Evolutionary conservation across 23 red algal genomes (phyloP).

Genomic region (Gracilaria vermiculophylla): DNA sequence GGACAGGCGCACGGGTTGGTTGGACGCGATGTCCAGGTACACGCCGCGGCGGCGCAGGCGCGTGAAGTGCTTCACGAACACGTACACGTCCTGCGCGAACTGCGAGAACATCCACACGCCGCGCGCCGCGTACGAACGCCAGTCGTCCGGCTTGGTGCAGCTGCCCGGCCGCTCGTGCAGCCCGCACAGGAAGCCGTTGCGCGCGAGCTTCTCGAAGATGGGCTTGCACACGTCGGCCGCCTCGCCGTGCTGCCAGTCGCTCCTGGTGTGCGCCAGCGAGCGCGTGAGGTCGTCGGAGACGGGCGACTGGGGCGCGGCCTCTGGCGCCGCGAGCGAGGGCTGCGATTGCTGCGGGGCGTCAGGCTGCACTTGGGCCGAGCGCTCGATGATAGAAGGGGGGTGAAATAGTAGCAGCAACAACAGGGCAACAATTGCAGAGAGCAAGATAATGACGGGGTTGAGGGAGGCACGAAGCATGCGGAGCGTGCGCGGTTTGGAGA

Average conservation of each 20-base stretch:
- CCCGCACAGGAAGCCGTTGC: conserved; percentile 3
- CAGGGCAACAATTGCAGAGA: background rate
- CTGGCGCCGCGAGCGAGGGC: background rate
- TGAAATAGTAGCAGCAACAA: background rate
- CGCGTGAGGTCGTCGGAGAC: background rate
- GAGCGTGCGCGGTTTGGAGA: background rate
- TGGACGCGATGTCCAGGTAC: conserved; percentile 52
- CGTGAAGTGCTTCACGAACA: conserved; percentile 45
- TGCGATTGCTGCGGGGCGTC: background rate
- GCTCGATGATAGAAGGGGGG: background rate
- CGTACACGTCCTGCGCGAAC: conserved; percentile 32
- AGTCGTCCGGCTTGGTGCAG: conserved; percentile 7
- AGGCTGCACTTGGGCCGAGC: background rate
- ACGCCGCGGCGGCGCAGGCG: conserved; percentile 33
- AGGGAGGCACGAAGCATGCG: background rate
- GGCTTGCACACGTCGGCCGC: conserved; percentile 2
- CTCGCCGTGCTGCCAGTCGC: background rate
- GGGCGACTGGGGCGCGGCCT: no score
- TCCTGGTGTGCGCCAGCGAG: conserved; percentile 2
- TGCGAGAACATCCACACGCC: conserved; percentile 51
- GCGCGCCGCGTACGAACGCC: background rate
- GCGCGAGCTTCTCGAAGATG: conserved; percentile 13
- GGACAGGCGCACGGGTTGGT: conserved; percentile 6
- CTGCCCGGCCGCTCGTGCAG: background rate
- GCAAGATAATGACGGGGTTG: background rate